Evolutionary conservation across 1,284 basidiomycete genomes (phyloP).

Genomic region (Fistulina hepatica): DNA sequence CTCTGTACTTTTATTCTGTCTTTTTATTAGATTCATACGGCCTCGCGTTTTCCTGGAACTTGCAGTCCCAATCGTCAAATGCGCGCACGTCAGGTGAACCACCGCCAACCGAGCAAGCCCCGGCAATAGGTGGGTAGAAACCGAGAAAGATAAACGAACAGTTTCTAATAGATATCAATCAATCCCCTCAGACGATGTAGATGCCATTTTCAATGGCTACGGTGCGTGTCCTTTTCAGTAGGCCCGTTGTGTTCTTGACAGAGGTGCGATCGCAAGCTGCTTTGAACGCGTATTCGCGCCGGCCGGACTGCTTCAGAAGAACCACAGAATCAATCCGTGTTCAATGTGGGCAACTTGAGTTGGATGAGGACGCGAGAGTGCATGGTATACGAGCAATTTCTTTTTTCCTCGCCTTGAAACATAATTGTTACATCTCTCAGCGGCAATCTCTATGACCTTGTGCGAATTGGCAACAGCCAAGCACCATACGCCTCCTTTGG

Average conservation of each 20-base stretch:
- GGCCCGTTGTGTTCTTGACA: too few species aligned
- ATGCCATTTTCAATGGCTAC: slow-evolving; percentile 28
- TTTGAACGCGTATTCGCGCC: slow-evolving; percentile 27
- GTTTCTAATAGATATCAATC: too few species aligned
- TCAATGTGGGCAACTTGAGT: slow-evolving; percentile 45
- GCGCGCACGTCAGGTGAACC: too few species aligned
- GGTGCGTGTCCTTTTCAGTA: slow-evolving; percentile 36
- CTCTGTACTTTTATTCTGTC: too few species aligned
- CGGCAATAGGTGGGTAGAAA: too few species aligned
- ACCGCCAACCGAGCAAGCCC: too few species aligned
- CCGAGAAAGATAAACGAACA: too few species aligned
- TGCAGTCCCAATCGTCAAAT: too few species aligned
- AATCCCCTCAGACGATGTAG: slow-evolving; percentile 25
- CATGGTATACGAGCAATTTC: slow-evolving; percentile 23
- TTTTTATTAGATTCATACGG: too few species aligned
- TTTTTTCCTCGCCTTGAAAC: slow-evolving; percentile 7
- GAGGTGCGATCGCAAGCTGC: too few species aligned
- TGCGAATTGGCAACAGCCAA: slow-evolving; percentile 65
- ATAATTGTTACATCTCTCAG: slow-evolving; percentile 26
- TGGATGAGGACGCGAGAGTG: slow-evolving; percentile 48
- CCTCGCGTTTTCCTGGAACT: too few species aligned
- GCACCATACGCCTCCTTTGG: slow-evolving; percentile 52
- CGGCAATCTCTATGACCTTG: slow-evolving; percentile 64
- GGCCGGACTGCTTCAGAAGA: slow-evolving; percentile 54
- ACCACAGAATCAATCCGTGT: slow-evolving; percentile 35